Conservation (phyloP, 768 basidiomycete species). For the Pisolithus tinctorius region DNA sequence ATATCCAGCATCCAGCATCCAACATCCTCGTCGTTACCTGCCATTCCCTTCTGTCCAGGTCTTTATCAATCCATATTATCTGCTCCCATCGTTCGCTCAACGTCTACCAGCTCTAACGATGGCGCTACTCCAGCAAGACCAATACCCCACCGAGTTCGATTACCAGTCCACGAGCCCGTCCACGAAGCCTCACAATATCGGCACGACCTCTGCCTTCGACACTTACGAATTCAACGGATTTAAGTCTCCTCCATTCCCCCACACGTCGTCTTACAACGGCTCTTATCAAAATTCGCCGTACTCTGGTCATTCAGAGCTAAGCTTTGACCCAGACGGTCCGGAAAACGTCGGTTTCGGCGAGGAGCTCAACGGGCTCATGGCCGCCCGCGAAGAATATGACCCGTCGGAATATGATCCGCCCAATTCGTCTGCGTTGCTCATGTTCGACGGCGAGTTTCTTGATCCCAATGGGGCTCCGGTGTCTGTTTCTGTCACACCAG, state of each 20-base stretch:
- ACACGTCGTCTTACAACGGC: conserved; percentile 53
- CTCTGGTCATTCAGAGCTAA: conserved; percentile 63
- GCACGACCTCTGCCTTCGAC: conserved; percentile 29
- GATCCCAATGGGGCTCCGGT: conserved; percentile 27
- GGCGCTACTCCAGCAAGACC: conserved; percentile 26
- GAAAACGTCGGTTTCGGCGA: conserved; percentile 43
- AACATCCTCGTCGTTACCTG: background rate
- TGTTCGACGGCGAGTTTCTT: conserved; percentile 48
- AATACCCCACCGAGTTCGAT: conserved; percentile 18
- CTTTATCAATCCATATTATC: background rate
- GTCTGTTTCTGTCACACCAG: conserved; percentile 34
- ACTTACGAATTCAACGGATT: conserved; percentile 32
- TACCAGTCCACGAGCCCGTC: conserved; percentile 22
- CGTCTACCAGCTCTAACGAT: conserved; percentile 5
- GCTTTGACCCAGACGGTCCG: conserved; percentile 40
- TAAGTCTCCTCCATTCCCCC: conserved; percentile 37
- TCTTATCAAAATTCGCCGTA: conserved; percentile 70
- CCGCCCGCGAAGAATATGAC: conserved; percentile 51
- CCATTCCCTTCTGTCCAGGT: background rate
- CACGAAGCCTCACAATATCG: conserved; percentile 21
- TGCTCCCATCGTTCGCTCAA: background rate
- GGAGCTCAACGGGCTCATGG: conserved; percentile 29
- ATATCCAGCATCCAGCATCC: background rate
- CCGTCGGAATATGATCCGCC: conserved; percentile 68
- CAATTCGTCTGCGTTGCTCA: conserved; percentile 41